Evolutionary conservation across 345 rosid species (phyloP), one percentile per base, ranked within the genome.

Genomic region (Ceriops tagal): DNA sequence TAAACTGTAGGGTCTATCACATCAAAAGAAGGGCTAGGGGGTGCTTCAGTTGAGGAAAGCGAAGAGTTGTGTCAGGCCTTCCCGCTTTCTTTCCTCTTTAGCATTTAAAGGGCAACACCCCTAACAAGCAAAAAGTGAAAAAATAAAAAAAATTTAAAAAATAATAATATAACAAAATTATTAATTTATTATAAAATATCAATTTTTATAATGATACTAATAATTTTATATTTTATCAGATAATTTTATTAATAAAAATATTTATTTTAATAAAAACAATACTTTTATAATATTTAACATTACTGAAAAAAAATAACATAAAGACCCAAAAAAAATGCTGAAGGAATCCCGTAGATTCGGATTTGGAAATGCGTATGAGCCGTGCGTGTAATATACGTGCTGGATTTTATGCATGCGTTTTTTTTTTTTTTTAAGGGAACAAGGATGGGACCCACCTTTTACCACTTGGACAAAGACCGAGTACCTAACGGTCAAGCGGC

Each of bases 51-150:
- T 9, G 47, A 46, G 49, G 51, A 52, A 15, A 9, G 64, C 11
- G 49, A 26, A 35, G 47, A 9, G 49, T 19, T 37, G 43, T 22
- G 11, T 34, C 39, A 31, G 9, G 68, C 35, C 62, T 73, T 73
- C 77, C 68, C 72, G 77, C 77, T 73, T 55, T 37, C 61, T 60
- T 61, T 53, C 61, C 24, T n/a, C 58, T 67, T 61, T 27, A 32
- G 71, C 57, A 61, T 61, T 67, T 67, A 43, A 73, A 67, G 68
- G 68, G 39, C 15, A 13, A 2, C 60, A 19, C 30, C 21, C 5
- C 27, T 3, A 1, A 24, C 22, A 49, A 49, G 26, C 26, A 24
- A 24, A 24, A 24, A 24, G 26, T 24, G 26, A 24, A 28, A 24
- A 58, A 9, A 27, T 47, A 68, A n/a, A 28, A 28, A 0, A 28